Conservation (phyloP, 495 filamentous ascomycete genomes). For the Pseudomonodictys pantanalensis region DNA sequence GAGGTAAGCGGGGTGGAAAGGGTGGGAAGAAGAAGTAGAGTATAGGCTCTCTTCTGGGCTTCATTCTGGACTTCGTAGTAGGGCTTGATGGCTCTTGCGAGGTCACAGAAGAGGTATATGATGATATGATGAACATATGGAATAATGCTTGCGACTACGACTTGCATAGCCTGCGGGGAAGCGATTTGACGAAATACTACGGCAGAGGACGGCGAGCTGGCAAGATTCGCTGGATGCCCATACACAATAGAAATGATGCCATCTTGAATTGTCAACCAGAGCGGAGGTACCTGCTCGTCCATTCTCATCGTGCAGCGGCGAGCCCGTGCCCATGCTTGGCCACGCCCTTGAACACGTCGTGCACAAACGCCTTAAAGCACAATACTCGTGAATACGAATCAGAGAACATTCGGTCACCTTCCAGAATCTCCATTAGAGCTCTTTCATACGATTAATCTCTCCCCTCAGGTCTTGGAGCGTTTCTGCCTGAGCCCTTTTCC, state of each 20-base stretch:
- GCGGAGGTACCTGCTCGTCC: background rate
- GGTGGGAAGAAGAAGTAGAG: constrained; percentile 37
- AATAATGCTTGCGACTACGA: background rate
- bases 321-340: too few species aligned
- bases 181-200: background rate
- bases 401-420: too few species aligned
- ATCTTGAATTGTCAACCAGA: too few species aligned
- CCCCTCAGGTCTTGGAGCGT: too few species aligned
- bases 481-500: too few species aligned
- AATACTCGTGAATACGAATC: too few species aligned
- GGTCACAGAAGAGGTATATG: too few species aligned
- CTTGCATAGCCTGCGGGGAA: constrained; percentile 5
- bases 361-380: too few species aligned
- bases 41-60: too few species aligned
- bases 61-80: background rate
- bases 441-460: too few species aligned
- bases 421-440: too few species aligned
- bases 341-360: too few species aligned
- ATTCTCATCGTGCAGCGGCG: background rate
- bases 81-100: background rate
- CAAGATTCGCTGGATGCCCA: background rate
- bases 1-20: constrained; percentile 32
- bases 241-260: background rate
- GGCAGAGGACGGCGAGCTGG: background rate
- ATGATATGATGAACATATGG: background rate